phyloP scores from a whole-genome alignment of 2,329 filamentous ascomycete species.

The Neofusicoccum parvum region DNA sequence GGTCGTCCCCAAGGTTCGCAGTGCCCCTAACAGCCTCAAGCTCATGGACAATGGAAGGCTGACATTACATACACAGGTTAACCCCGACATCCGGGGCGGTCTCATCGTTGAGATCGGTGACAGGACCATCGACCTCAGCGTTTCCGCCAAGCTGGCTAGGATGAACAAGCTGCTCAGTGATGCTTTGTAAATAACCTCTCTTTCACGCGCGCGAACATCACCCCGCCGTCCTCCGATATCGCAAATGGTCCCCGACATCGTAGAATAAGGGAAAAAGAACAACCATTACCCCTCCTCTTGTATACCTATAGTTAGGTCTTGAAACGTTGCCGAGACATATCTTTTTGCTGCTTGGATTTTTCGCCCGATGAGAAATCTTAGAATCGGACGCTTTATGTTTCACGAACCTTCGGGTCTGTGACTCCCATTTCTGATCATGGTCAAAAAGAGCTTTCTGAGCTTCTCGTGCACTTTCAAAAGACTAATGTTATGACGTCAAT shows the following conservation, averaged over 20 bases:
- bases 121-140: slow-evolving; percentile 96
- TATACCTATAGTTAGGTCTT: slow-evolving; percentile 16
- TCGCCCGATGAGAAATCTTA: neutral
- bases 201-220: neutral
- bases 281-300: neutral
- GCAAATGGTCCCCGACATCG: neutral
- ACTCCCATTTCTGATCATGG: no score
- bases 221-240: slow-evolving; percentile 1
- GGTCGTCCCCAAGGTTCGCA: slow-evolving; percentile 78
- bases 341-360: neutral
- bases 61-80: slow-evolving; percentile 61
- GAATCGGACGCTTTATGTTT: neutral
- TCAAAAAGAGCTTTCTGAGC: no score
- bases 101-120: slow-evolving; percentile 96
- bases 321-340: neutral
- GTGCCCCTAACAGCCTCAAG: slow-evolving; percentile 22
- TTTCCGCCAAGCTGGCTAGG: slow-evolving; percentile 91
- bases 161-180: slow-evolving; percentile 99
- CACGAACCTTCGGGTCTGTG: no score
- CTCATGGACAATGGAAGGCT: neutral
- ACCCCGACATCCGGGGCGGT: slow-evolving; percentile 91
- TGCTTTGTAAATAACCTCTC: slow-evolving; percentile 73
- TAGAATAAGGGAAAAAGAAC: neutral
- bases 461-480: no score
- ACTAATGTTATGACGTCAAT: no score